A percentile compares a stretch with the other conserved stretches of the same genome.
Conservation (phyloP, 148 eudicot species). For the Heliosperma pusillum region DNA sequence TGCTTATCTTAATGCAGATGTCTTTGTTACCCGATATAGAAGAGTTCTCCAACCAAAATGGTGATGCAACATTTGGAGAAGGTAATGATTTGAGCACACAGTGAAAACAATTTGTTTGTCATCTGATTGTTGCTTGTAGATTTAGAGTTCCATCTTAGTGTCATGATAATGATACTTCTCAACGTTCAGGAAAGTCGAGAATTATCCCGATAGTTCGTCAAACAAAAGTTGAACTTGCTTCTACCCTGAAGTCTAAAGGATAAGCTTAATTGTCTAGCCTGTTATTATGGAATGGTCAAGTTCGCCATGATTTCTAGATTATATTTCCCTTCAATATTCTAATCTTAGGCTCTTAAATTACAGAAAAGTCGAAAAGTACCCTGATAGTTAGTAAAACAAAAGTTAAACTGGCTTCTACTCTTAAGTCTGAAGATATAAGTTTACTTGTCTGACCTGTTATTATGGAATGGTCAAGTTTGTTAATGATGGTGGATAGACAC, state of each 20-base stretch:
- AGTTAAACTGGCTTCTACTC: constrained; percentile 16
- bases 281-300: no score
- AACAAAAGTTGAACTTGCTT: constrained; percentile 13
- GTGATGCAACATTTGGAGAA: constrained; percentile 29
- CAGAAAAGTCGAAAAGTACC: constrained; percentile 19
- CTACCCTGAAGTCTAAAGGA: constrained; percentile 25
- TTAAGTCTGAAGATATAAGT: constrained; percentile 25
- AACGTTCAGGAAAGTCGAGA: constrained; percentile 21
- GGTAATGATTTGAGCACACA: constrained; percentile 27
- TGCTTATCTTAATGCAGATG: constrained; percentile 22
- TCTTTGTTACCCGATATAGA: constrained; percentile 64
- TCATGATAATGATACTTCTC: background rate
- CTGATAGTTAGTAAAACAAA: constrained; percentile 12
- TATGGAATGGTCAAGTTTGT: background rate
- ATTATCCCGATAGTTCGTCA: constrained; percentile 17
- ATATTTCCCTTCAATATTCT: constrained; percentile 6
- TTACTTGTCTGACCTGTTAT: constrained; percentile 2
- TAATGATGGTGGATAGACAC: background rate
- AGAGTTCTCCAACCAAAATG: constrained; percentile 58
- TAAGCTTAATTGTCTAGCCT: no score
- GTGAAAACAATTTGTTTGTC: constrained; percentile 3
- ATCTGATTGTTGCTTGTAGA: background rate
- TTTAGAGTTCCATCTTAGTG: background rate
- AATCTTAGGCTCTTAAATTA: constrained; percentile 1
- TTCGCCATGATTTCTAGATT: background rate